phyloP scores from a whole-genome alignment of 768 basidiomycete species.

The Lepiota brunneoincarnata region DNA sequence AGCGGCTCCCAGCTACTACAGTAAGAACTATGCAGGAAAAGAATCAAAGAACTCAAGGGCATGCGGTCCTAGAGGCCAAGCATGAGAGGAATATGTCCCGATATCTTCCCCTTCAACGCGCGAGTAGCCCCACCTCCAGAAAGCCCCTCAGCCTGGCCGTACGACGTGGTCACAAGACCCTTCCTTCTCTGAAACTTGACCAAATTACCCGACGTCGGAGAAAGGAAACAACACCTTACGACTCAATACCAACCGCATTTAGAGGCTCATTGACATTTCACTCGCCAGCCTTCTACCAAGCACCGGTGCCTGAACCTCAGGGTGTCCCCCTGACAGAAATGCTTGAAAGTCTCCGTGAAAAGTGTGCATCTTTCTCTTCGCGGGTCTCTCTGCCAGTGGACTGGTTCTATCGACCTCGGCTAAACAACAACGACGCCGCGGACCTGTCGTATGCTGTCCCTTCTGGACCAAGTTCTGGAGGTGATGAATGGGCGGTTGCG shows the following conservation, averaged over 20 bases:
- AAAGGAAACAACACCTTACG: background rate
- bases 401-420: constrained; percentile 6
- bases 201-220: background rate
- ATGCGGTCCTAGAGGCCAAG: background rate
- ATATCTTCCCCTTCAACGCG: background rate
- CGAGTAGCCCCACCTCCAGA: background rate
- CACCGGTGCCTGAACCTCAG: background rate
- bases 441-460: background rate
- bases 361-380: constrained; percentile 5
- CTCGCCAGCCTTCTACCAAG: background rate
- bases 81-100: background rate
- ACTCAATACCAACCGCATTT: constrained; percentile 5
- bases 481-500: constrained; percentile 5
- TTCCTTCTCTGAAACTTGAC: background rate
- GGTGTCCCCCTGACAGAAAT: background rate
- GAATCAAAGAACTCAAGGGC: background rate
- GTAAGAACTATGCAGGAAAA: no score
- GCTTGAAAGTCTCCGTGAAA: constrained; percentile 4
- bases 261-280: background rate
- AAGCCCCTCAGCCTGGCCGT: background rate
- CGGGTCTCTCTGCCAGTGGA: constrained; percentile 3
- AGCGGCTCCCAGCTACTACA: background rate
- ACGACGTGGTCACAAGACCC: constrained; percentile 3
- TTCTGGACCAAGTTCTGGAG: background rate
- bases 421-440: background rate